Conservation (phyloP, 148 eudicot species). For the Rhododendron ovatum region DNA sequence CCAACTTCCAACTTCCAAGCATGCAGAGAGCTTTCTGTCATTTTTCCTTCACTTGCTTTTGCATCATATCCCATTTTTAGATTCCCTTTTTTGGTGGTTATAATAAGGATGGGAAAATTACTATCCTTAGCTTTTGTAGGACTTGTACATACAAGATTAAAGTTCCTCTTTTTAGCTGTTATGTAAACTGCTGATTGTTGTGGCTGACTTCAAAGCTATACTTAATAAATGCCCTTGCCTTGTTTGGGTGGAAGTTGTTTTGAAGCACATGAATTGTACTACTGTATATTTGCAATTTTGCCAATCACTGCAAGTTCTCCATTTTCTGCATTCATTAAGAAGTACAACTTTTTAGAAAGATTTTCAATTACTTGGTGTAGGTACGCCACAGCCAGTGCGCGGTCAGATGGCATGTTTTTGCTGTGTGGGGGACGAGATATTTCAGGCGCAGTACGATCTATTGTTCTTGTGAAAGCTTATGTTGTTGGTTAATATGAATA, state of each 20-base stretch:
- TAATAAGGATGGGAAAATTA: neutral
- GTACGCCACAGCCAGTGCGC: conserved; percentile 98
- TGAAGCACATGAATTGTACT: neutral
- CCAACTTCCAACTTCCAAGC: neutral
- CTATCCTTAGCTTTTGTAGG: neutral
- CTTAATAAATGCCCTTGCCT: neutral
- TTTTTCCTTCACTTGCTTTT: conserved; percentile 1
- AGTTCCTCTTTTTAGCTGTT: neutral
- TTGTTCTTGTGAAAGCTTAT: conserved; percentile 11
- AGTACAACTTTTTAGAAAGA: neutral
- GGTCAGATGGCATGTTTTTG: conserved; percentile 97
- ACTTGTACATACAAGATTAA: neutral
- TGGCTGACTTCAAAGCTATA: neutral
- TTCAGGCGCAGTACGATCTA: conserved; percentile 65
- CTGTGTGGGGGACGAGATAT: conserved; percentile 97
- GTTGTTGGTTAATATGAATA: neutral
- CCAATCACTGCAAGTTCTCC: neutral
- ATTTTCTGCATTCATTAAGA: neutral
- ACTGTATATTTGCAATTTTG: neutral
- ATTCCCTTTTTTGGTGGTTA: neutral
- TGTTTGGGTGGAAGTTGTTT: neutral
- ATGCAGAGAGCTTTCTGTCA: neutral
- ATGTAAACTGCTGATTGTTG: neutral
- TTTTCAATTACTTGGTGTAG: conserved; percentile 27
- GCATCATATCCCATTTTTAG: neutral